Evolutionary conservation across 1,139 yeast genomes (phyloP), one percentile per base, ranked within the genome.

Genomic region (Debaryomyces coudertii): DNA sequence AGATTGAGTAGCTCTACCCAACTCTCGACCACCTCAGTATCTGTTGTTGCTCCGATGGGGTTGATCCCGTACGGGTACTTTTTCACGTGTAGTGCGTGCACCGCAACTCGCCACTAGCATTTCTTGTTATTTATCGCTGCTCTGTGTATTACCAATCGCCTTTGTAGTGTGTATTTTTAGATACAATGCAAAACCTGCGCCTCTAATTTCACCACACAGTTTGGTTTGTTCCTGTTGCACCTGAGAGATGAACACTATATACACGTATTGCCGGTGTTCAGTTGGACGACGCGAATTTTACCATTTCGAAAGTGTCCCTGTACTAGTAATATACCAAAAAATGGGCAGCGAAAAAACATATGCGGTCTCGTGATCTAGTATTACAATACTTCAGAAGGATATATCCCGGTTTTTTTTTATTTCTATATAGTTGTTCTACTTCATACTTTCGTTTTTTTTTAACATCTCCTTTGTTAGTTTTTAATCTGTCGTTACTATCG

Each of bases 401-500:
- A 38, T 28, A 38, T 38, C 41, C 41, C 41, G 41, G 18, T 38
- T 38, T 38, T 38, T 37, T 38, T 27, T 38, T 18, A 24, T 11
- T 18, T 28, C 41, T 25, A 25, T 22, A 23, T 35, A 35, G 18
- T 23, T 23, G 8, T 35, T 35, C 41, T 33, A 34, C 6, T 27
- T 16, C 36, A 33, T 20, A 34, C 36, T 27, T 28, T 41, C 37
- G 36, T 33, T 41, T 41, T 41, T 40, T 40, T 34, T 41, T 41
- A 33, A 30, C 18, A 31, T 35, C 15, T 27, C 27, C 37, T 41
- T 29, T 27, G 34, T 41, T 41, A 34, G 20, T 24, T 34, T 34
- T 41, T 41, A 31, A 16, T 34, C 40, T 35, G 34, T 41, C 44
- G 44, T 41, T 41, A 41, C 27, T 27, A 35, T 41, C 37, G 44